Evolutionary conservation across 257 asterid genomes (phyloP), one percentile per base, ranked within the genome.

Genomic region (Solanum etuberosum): DNA sequence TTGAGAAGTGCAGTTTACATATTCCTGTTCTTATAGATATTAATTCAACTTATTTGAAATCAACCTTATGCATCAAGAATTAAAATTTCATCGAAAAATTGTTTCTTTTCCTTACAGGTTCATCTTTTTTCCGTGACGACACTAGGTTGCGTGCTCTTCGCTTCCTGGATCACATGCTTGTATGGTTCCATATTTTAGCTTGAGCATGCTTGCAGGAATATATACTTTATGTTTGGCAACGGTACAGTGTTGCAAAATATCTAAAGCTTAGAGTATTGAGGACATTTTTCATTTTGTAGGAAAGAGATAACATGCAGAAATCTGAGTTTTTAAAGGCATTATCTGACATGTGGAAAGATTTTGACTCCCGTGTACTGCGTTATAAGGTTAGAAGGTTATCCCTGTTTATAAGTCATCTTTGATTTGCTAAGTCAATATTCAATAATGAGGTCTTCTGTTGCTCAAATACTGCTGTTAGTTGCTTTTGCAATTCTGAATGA

Each of bases 141-240:
- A 97, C 98, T 88, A 93, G 99, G 92, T 90, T 97, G 93, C 99
- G 99, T 48, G 99, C 99, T 85, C 99, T 97, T 90, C 99, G 99
- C 87, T 97, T 97, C 93, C 94, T 97, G 91, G 99, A 97, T 88
- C 99, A 97, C 92, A 65, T 97, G 94, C 98, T 97, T 90, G 99
- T 97, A 96, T 31, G 85, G 85, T 46, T 51, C 37, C 70, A 48
- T 51, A 29, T 81, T 81, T 81, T 81, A 48, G 29, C 68, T 48
- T 81, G 31, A 31, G 31, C 65, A 27, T 77, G 40, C 84, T 80
- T 46, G 84, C 84, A 9, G 83, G 57, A 73, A 37, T 86, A 85
- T 71, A 14, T 37, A 32, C 67, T 85, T 25, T 85, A 27, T 46
- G 68, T 85, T 74, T 85, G 43, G 42, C 87, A 38, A 86, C 37